phyloP scores from a whole-genome alignment of 192 early-diverging fungal species.

The Entomortierella chlamydospora region DNA sequence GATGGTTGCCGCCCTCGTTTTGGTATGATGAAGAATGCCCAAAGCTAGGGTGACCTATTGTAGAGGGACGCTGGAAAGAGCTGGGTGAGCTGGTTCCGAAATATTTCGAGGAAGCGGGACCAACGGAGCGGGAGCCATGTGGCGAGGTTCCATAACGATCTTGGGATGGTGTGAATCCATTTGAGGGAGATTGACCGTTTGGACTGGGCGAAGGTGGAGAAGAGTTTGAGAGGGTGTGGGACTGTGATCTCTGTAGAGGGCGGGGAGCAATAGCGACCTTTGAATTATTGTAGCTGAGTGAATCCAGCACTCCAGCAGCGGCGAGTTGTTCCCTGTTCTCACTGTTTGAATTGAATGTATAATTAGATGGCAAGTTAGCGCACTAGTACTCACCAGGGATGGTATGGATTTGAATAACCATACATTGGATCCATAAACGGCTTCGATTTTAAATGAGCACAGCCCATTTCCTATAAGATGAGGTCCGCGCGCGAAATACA shows the following conservation, averaged over 20 bases:
- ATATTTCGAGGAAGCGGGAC: conserved; percentile 40
- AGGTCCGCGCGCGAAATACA: too few relatives aligned
- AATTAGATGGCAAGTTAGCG: too few relatives aligned
- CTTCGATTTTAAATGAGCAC: not conserved
- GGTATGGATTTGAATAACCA: too few relatives aligned
- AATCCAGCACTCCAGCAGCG: conserved; percentile 45
- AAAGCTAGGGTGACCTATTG: not conserved
- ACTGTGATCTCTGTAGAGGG: conserved; percentile 47
- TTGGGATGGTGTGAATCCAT: conserved; percentile 32
- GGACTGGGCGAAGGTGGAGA: conserved; percentile 51
- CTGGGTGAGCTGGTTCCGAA: conserved; percentile 48
- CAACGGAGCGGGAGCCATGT: conserved; percentile 27
- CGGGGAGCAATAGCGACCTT: conserved; percentile 53
- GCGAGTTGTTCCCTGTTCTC: conserved; percentile 53
- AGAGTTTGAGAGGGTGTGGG: conserved; percentile 38
- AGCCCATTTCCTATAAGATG: not conserved
- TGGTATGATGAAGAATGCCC: conserved; percentile 33
- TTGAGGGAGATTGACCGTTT: conserved; percentile 14
- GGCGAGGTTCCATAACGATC: conserved; percentile 37
- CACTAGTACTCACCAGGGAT: too few relatives aligned
- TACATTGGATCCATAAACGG: too few relatives aligned
- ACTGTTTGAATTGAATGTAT: conserved; percentile 17
- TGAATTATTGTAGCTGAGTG: conserved; percentile 40
- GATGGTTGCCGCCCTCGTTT: not conserved
- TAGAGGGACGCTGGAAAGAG: conserved; percentile 26